Conservation (phyloP, 371 early-diverging fungal genomes). For the Mortierella sp. region DNA sequence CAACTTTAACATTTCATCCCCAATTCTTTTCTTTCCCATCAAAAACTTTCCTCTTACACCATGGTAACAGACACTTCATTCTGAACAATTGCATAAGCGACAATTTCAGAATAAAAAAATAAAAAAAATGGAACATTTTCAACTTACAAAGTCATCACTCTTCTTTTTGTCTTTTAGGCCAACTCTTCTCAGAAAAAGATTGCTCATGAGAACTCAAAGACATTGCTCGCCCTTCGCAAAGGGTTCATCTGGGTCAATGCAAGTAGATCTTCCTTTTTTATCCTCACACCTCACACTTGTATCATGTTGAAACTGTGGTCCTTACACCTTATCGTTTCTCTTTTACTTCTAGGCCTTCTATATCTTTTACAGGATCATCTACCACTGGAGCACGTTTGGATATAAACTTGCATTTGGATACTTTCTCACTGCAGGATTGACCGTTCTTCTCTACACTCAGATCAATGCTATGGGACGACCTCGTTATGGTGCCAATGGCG, state of each 20-base stretch:
- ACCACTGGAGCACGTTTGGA: constrained; percentile 67
- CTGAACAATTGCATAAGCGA: no score
- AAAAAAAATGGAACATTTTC: not conserved
- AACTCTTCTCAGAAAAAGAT: constrained; percentile 84
- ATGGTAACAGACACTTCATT: not conserved
- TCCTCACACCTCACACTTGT: not conserved
- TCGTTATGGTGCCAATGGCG: constrained; percentile 67
- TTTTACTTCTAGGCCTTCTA: constrained; percentile 63
- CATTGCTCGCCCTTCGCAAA: constrained; percentile 68
- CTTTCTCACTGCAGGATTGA: constrained; percentile 62
- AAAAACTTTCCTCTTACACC: not conserved
- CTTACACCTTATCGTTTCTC: not conserved
- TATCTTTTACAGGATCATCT: constrained; percentile 68
- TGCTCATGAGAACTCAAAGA: constrained; percentile 73
- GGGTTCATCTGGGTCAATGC: constrained; percentile 77
- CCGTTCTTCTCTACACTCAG: constrained; percentile 65
- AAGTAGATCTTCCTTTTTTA: constrained; percentile 30
- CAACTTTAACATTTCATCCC: not conserved
- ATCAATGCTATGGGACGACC: constrained; percentile 69
- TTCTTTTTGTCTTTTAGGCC: constrained; percentile 64
- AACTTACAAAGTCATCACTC: not conserved
- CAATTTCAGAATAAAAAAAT: no score
- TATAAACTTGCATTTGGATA: constrained; percentile 63
- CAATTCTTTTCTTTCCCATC: not conserved
- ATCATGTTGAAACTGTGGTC: not conserved